Evolutionary conservation across 192 early-diverging fungal species (phyloP).

Genomic region (Entomortierella beljakovae): DNA sequence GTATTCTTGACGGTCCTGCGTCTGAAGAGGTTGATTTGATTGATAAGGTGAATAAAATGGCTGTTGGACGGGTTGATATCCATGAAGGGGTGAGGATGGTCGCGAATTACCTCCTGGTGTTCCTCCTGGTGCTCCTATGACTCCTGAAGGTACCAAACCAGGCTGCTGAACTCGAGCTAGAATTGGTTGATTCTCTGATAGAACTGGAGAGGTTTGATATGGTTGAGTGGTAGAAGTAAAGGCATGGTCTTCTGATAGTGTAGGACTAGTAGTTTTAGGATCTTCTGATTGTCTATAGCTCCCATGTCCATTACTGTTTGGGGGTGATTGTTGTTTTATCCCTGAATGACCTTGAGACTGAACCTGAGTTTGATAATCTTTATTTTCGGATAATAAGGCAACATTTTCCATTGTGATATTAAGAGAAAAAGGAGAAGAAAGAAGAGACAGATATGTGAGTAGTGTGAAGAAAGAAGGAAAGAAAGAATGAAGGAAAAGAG

Average conservation of each 20-base stretch:
- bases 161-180: neutral
- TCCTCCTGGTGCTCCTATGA: constrained; percentile 3
- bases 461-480: neutral
- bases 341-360: neutral
- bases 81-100: neutral
- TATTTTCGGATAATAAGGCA: constrained; percentile 23
- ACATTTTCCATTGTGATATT: constrained; percentile 30
- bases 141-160: too few species aligned
- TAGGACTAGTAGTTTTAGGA: neutral
- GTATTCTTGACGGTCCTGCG: constrained; percentile 8
- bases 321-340: neutral
- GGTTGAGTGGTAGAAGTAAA: neutral
- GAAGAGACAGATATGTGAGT: neutral
- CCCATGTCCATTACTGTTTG: constrained; percentile 4
- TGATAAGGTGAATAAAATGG: neutral
- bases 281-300: constrained; percentile 4
- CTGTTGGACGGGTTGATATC: constrained; percentile 12
- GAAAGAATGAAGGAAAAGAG: neutral
- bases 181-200: constrained; percentile 1
- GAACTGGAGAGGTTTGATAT: constrained; percentile 9
- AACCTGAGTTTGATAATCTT: constrained; percentile 16
- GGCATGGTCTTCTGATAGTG: neutral
- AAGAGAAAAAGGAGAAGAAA: neutral
- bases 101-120: constrained; percentile 5
- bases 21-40: neutral